Evolutionary conservation across 129 eudicot species (phyloP), one percentile per base, ranked within the genome.

Genomic region (Escallonia herrerae): DNA sequence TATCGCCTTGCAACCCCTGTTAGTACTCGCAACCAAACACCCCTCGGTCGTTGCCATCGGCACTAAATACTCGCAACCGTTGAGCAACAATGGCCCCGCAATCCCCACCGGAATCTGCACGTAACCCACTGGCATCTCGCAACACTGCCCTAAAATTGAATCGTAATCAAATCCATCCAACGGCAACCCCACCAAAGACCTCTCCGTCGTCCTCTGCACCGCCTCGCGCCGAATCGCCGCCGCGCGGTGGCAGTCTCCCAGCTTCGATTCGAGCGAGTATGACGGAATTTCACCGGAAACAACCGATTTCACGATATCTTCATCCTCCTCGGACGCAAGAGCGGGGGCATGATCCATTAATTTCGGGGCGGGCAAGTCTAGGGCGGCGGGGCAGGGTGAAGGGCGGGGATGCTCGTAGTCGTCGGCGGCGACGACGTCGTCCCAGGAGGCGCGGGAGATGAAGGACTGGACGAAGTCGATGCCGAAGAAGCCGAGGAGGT

Each of bases 401-500:
- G 44, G 4, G 1, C 33, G 65, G 49, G 15, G 52, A 59, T 53
- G 68, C 57, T 63, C 58, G 43, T 14, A 62, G 46, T 60, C 77
- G 56, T 56, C 62, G 57, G 67, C 65, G 43, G 13, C 49, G 14
- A 67, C 78, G 43, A 11, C 7, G 39, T 56, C 53, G 68, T 79
- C 83, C n/a, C 51, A 46, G 33, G 67, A 75, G 9, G 84, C 8
- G 40, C 70, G 63, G 50, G 81, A 61, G 15, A 85, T 74, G 68
- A 85, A 82, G 1, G 88, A 86, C 40, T 86, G 95, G 1, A 86
- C 95, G 54, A 86, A 86, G 60, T 63, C 89, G 61, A 86, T 82
- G 44, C 95, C 95, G 39, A 86, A 82, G 52, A 86, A 86, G 1
- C 89, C 86, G 47, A 86, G 71, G 7, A 86, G 88, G 41, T 86